These are phyloP conservation scores for Diplodia intermedia DNA, from an alignment of 2,329 filamentous ascomycete genomes.

Conservation along the genomic window DNA sequence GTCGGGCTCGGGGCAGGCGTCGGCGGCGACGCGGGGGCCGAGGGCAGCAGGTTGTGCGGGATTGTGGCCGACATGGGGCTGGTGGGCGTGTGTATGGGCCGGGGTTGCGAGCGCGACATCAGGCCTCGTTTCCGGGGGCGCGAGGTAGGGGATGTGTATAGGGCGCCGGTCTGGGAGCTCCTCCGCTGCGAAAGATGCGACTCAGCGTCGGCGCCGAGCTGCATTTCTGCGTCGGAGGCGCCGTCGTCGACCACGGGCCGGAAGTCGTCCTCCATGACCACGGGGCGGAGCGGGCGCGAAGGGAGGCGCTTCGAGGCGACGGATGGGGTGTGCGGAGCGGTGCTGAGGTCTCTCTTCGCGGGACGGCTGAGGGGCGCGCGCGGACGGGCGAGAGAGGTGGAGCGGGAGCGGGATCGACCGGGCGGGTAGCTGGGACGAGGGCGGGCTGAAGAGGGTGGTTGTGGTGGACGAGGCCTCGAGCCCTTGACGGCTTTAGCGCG, in stretches of 20 bases:
- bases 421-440: slow-evolving; percentile 16
- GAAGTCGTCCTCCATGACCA: slow-evolving; percentile 32
- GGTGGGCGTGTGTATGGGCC: slow-evolving; percentile 58
- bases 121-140: slow-evolving; percentile 48
- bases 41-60: slow-evolving; percentile 67
- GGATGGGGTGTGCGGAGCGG: background rate
- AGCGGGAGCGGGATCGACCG: slow-evolving; percentile 25
- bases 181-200: slow-evolving; percentile 11
- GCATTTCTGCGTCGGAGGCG: slow-evolving; percentile 30
- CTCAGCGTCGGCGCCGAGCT: slow-evolving; percentile 25
- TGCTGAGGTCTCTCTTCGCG: background rate
- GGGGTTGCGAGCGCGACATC: slow-evolving; percentile 52
- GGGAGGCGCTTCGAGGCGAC: slow-evolving; percentile 1
- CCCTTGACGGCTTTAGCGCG: slow-evolving; percentile 24
- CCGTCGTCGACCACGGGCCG: slow-evolving; percentile 23
- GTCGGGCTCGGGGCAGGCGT: slow-evolving; percentile 72
- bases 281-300: slow-evolving; percentile 13
- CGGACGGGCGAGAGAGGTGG: slow-evolving; percentile 15
- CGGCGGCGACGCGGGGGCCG: slow-evolving; percentile 69
- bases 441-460: slow-evolving; percentile 21
- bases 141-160: slow-evolving; percentile 45
- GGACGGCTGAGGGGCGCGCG: background rate
- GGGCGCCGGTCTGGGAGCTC: slow-evolving; percentile 31
- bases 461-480: slow-evolving; percentile 25
- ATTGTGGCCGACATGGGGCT: slow-evolving; percentile 59